A percentile compares a stretch with the other conserved stretches of the same genome.
Evolutionary conservation across 441 rosid species (phyloP).

Genomic region (Pelargonium fulgidum): DNA sequence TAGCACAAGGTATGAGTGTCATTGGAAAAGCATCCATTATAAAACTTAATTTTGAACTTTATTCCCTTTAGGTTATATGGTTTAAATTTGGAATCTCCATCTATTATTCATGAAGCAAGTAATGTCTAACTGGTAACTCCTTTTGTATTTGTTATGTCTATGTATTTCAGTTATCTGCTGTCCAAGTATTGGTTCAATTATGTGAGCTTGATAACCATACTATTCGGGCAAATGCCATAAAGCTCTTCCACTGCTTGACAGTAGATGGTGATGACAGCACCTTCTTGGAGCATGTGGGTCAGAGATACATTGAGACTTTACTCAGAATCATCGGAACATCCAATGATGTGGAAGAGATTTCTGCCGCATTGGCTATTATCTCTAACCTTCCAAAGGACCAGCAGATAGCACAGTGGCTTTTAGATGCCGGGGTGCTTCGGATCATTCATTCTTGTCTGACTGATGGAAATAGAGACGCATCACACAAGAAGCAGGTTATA

Average conservation of each 20-base stretch:
- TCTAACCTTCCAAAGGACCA: conserved; percentile 30
- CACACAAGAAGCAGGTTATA: conserved; percentile 13
- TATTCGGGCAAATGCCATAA: conserved; percentile 33
- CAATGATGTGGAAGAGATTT: conserved; percentile 24
- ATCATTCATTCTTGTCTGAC: conserved; percentile 16
- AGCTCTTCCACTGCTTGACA: conserved; percentile 35
- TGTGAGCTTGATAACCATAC: conserved; percentile 26
- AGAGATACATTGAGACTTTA: conserved; percentile 27
- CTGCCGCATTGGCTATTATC: conserved; percentile 31
- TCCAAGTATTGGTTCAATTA: conserved; percentile 35
- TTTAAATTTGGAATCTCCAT: too few species aligned
- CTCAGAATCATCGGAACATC: conserved; percentile 24
- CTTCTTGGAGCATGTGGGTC: conserved; percentile 29
- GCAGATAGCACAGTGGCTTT: conserved; percentile 29
- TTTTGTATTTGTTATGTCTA: not conserved
- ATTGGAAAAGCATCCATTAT: too few species aligned
- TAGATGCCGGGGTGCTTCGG: conserved; percentile 28
- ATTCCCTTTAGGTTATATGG: too few species aligned
- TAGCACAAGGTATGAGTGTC: too few species aligned
- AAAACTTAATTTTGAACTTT: too few species aligned
- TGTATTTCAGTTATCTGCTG: conserved; percentile 30
- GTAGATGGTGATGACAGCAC: conserved; percentile 23
- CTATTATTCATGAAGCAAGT: not conserved
- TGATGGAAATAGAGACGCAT: conserved; percentile 17
- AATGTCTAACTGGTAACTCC: not conserved